phyloP scores from a whole-genome alignment of 2,329 filamentous ascomycete species.

The Fusarium oligoseptatum region DNA sequence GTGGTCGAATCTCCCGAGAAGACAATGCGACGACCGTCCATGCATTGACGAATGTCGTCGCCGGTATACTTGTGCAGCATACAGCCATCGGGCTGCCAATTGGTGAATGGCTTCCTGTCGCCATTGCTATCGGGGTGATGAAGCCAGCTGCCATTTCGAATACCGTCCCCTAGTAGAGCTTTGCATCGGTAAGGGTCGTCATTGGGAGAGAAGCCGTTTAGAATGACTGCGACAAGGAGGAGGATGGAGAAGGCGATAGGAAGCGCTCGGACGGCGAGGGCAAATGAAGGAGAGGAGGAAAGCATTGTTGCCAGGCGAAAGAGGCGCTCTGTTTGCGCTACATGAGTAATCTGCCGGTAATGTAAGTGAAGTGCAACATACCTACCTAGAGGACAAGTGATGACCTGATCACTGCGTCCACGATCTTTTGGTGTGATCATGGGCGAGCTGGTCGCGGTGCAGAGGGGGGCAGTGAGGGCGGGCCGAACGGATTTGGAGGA shows the following conservation, averaged over 20 bases:
- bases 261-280: slow-evolving; percentile 28
- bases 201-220: slow-evolving; percentile 21
- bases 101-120: slow-evolving; percentile 52
- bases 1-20: slow-evolving; percentile 73
- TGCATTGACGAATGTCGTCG: slow-evolving; percentile 66
- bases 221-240: slow-evolving; percentile 31
- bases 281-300: slow-evolving; percentile 11
- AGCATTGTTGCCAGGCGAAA: slow-evolving; percentile 22
- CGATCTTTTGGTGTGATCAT: background rate
- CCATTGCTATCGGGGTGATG: slow-evolving; percentile 48
- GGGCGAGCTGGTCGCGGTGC: background rate
- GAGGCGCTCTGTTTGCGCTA: background rate
- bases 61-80: slow-evolving; percentile 67
- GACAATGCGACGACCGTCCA: slow-evolving; percentile 64
- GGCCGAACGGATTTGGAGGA: background rate
- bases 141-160: slow-evolving; percentile 66
- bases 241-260: slow-evolving; percentile 37
- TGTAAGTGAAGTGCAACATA: background rate
- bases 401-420: background rate
- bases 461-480: background rate
- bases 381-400: background rate
- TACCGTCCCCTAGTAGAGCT: slow-evolving; percentile 52
- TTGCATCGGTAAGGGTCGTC: slow-evolving; percentile 67
- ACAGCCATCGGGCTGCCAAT: slow-evolving; percentile 73
- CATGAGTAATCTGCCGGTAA: background rate